Conservation (phyloP, 2,329 filamentous ascomycete species). For the Apiospora malaysiana region DNA sequence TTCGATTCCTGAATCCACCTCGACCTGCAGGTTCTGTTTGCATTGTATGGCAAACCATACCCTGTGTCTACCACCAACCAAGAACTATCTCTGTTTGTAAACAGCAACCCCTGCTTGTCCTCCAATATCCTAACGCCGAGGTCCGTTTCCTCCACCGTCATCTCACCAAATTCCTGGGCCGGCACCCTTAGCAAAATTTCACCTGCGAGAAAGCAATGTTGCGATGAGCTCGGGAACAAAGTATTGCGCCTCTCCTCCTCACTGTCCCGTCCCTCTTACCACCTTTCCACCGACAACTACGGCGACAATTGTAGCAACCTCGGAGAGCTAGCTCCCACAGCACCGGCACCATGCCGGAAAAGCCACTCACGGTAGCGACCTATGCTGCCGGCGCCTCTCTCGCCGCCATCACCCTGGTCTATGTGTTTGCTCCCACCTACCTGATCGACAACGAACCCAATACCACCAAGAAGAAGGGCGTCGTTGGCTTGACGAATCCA, state of each 20-base stretch:
- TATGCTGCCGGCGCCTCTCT: conserved; percentile 96
- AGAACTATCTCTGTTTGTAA: conserved; percentile 6
- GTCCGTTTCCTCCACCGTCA: conserved; percentile 12
- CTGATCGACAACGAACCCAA: conserved; percentile 85
- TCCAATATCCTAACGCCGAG: conserved; percentile 9
- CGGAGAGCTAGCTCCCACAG: conserved; percentile 5
- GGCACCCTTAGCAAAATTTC: conserved; percentile 4
- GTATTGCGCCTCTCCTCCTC: not conserved
- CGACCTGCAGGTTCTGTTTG: not conserved
- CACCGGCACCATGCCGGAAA: conserved; percentile 73
- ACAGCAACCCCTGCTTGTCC: conserved; percentile 15
- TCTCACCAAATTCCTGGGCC: not conserved
- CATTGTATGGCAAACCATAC: conserved; percentile 1
- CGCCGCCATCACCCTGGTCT: conserved; percentile 92
- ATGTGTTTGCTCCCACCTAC: conserved; percentile 97
- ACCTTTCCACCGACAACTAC: not conserved
- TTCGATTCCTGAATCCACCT: not conserved
- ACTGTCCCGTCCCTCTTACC: not conserved
- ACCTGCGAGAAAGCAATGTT: not conserved
- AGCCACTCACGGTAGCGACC: conserved; percentile 80
- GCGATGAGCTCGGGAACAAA: not conserved
- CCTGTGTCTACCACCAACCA: not conserved
- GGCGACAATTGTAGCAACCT: conserved; percentile 6
- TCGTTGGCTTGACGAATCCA: conserved; percentile 86
- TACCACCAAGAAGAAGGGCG: conserved; percentile 75